phyloP scores from a whole-genome alignment of 257 asterid genomes.

The Gentiana dahurica region DNA sequence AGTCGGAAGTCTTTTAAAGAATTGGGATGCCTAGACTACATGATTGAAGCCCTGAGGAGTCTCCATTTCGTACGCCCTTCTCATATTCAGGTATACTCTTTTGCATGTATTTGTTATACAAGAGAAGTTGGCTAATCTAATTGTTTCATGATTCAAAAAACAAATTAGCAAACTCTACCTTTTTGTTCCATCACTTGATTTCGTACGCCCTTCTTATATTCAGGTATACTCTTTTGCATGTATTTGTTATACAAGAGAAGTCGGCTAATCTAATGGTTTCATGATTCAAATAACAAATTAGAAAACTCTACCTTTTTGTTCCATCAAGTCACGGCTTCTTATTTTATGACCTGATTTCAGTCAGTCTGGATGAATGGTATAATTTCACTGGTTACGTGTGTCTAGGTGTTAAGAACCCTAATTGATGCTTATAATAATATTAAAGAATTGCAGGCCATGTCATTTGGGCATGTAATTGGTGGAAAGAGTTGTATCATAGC shows the following conservation, averaged over 20 bases:
- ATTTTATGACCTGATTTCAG: no score
- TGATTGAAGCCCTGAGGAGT: constrained; percentile 55
- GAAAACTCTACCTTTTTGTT: no score
- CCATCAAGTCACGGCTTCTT: no score
- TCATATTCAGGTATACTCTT: constrained; percentile 61
- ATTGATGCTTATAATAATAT: constrained; percentile 9
- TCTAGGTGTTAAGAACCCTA: constrained; percentile 4
- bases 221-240: constrained; percentile 37
- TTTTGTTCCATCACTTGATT: constrained; percentile 19
- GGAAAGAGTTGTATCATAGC: constrained; percentile 90
- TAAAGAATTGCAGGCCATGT: constrained; percentile 60
- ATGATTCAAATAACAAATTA: no score
- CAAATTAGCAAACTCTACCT: no score
- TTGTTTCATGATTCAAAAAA: no score
- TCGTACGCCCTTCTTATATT: constrained; percentile 72
- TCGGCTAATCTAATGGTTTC: no score
- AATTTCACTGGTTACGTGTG: constrained; percentile 3
- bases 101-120: background rate
- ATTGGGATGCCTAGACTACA: constrained; percentile 62
- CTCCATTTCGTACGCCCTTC: constrained; percentile 70
- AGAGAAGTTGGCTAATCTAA: no score
- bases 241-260: no score
- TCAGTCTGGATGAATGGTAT: no score
- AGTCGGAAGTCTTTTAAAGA: constrained; percentile 75
- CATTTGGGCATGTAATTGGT: constrained; percentile 50